phyloP scores from a whole-genome alignment of 2,329 filamentous ascomycete genomes.

The Hypoxylon rubiginosum region DNA sequence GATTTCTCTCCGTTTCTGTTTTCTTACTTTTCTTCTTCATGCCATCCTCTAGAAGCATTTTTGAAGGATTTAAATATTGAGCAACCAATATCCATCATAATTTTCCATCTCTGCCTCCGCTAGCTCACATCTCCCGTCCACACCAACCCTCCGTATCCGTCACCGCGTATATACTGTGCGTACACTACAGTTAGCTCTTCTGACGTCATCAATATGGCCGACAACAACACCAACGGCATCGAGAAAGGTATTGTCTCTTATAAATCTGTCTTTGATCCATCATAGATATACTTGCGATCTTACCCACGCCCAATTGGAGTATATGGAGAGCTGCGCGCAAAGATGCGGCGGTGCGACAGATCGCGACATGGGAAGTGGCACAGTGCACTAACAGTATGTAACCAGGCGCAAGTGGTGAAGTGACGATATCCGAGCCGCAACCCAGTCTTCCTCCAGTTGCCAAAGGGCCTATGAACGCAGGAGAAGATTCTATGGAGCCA shows the following conservation, averaged over 20 bases:
- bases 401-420: constrained; percentile 42
- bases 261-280: constrained; percentile 23
- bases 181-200: constrained; percentile 36
- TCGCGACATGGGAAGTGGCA: constrained; percentile 37
- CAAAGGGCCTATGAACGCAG: constrained; percentile 42
- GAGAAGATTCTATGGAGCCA: constrained; percentile 40
- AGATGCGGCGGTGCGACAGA: constrained; percentile 27
- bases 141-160: constrained; percentile 22
- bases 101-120: constrained; percentile 19
- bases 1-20: constrained; percentile 39
- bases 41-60: constrained; percentile 26
- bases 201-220: constrained; percentile 56
- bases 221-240: constrained; percentile 47
- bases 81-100: constrained; percentile 24
- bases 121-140: constrained; percentile 20
- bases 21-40: constrained; percentile 28
- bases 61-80: constrained; percentile 8
- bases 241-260: constrained; percentile 49
- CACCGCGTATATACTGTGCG: constrained; percentile 42
- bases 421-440: constrained; percentile 39
- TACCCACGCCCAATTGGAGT: constrained; percentile 39
- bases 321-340: constrained; percentile 30
- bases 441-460: constrained; percentile 40
- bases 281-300: constrained; percentile 33
- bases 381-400: constrained; percentile 48